Evolutionary conservation across 208 protist genomes (phyloP).

Genomic region (Leishmania amazonensis): DNA sequence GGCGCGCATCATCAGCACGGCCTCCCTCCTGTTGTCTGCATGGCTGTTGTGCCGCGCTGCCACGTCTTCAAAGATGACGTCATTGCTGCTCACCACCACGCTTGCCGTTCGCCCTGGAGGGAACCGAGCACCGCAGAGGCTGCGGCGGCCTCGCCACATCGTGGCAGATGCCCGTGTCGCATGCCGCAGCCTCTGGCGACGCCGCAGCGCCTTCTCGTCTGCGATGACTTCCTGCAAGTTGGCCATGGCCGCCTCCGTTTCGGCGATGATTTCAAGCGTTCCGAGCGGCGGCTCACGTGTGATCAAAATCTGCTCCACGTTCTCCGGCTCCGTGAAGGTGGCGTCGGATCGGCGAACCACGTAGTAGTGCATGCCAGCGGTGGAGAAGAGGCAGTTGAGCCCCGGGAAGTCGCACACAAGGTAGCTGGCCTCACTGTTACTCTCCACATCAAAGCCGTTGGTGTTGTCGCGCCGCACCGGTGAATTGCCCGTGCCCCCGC

Average conservation of each 20-base stretch:
- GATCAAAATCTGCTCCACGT: constrained; percentile 67
- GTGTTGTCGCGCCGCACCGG: constrained; percentile 4
- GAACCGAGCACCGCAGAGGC: not conserved
- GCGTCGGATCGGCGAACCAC: constrained; percentile 46
- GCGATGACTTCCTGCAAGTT: constrained; percentile 76
- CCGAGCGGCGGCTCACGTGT: constrained; percentile 55
- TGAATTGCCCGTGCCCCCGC: constrained; percentile 7
- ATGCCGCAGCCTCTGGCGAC: constrained; percentile 10
- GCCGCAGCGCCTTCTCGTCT: constrained; percentile 58
- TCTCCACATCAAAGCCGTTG: constrained; percentile 7
- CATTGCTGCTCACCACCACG: not conserved
- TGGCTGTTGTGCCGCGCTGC: not conserved
- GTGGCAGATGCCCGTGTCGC: not conserved
- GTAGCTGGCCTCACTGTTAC: constrained; percentile 35
- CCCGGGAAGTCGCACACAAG: constrained; percentile 50
- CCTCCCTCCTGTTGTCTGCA: constrained; percentile 4
- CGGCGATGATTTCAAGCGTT: constrained; percentile 57
- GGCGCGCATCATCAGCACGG: constrained; percentile 33
- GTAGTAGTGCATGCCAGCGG: constrained; percentile 48
- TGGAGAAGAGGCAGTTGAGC: constrained; percentile 69
- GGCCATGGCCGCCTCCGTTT: constrained; percentile 63
- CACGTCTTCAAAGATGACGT: not conserved
- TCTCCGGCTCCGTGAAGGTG: constrained; percentile 53
- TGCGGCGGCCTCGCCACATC: constrained; percentile 8
- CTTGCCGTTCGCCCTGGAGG: not conserved